phyloP scores from a whole-genome alignment of 441 rosid genomes.

The Pelargonium cotyledonis region DNA sequence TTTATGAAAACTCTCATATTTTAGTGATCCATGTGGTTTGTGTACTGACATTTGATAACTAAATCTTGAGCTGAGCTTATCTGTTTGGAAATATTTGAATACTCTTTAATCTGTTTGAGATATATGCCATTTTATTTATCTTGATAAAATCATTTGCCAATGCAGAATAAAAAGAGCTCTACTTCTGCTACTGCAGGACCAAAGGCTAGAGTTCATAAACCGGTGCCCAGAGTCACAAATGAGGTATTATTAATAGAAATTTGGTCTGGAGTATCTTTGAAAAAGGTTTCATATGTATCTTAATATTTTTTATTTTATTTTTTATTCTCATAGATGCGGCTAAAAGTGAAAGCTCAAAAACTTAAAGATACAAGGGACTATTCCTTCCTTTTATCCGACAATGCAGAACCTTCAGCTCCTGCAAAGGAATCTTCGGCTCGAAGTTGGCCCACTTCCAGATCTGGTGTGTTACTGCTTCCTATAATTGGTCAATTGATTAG shows the following conservation, averaged over 20 bases:
- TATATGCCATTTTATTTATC: constrained; percentile 4
- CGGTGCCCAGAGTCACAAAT: constrained; percentile 38
- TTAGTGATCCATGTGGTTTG: too few species aligned
- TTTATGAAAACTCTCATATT: too few species aligned
- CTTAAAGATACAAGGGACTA: constrained; percentile 76
- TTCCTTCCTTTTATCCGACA: constrained; percentile 75
- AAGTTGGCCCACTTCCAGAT: constrained; percentile 33
- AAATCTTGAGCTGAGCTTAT: neutral
- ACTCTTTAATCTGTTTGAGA: neutral
- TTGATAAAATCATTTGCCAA: constrained; percentile 23
- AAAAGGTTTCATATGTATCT: neutral
- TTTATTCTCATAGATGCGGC: constrained; percentile 30
- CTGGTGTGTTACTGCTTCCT: constrained; percentile 43
- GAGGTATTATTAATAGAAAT: constrained; percentile 33
- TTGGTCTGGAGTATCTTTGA: neutral
- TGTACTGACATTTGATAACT: too few species aligned
- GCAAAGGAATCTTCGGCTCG: constrained; percentile 40
- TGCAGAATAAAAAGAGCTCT: constrained; percentile 51
- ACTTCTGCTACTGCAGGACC: constrained; percentile 29
- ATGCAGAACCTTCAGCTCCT: constrained; percentile 55
- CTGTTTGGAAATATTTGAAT: neutral
- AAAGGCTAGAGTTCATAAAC: constrained; percentile 31
- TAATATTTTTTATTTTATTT: neutral
- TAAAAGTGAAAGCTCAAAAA: constrained; percentile 50
- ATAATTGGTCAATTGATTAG: constrained; percentile 15